Evolutionary conservation across 139 green algal species (phyloP), one percentile per base, ranked within the genome.

Genomic region (Chlamydomonas schloesseri): DNA sequence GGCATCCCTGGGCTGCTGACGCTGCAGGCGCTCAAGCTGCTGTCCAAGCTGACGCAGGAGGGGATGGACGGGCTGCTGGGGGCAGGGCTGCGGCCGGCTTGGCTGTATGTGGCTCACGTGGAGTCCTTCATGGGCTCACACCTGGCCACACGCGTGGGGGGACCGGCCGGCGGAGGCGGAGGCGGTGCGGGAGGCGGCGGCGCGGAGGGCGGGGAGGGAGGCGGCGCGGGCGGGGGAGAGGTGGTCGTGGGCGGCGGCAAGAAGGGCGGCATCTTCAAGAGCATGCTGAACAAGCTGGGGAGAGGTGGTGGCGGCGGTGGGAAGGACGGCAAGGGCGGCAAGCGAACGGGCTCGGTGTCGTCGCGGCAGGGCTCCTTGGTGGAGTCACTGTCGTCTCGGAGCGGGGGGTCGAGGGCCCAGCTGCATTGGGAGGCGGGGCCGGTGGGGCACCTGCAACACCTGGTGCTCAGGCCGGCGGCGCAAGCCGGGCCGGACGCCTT

Each of bases 61-160:
- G 78, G 9, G 13, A 5, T 68, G 2, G 78, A 74, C 37, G 28
- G 42, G 11, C 24, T 84, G 37, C 3, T 4, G 8, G 46, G 24
- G 0, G 42, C 6, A 0, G 78, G 78, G 13, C 23, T 68, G 42
- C n/a, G 14, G 11, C 78, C 78, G 46, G 34, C 42, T n/a, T 84
- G 78, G 78, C 64, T 84, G 28, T 84, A 55, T 21, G 18, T 84
- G 29, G 78, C 62, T 0, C 78, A 84, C 64, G 78, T 50, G 46
- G 78, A 74, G 18, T 84, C 78, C 13, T 84, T 84, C 78, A 84
- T 84, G 78, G 78, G 78, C 17, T 62, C 75, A 13, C 57, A 58
- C 15, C 50, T 64, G n/a, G 28, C 28, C 20, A n/a, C 18, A 11
- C 55, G 55, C 55, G 20, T 23, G 55, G n/a, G n/a, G n/a, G n/a